Percentiles rank a stretch among this genome's conserved stretches.
Evolutionary conservation across 208 protist species (phyloP).

Genomic region (Leptomonas seymouri): DNA sequence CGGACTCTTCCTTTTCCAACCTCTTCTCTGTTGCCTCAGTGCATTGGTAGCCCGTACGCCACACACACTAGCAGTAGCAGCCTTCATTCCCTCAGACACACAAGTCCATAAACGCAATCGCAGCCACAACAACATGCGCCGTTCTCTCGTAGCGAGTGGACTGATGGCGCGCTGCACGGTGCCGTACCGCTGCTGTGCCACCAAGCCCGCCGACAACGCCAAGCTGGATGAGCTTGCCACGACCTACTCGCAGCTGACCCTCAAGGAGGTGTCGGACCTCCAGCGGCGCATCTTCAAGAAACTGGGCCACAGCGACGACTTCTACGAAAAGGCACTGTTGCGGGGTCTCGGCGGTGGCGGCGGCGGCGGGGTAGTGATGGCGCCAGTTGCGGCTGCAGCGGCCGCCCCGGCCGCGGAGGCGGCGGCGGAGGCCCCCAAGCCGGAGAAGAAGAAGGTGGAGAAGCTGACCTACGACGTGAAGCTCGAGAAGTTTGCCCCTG

Average conservation of each 20-base stretch:
- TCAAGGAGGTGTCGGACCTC: constrained; percentile 86
- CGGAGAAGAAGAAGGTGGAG: constrained; percentile 92
- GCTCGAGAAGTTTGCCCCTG: constrained; percentile 78
- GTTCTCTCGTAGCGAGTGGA: constrained; percentile 31
- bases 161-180: constrained; percentile 20
- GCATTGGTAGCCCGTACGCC: too few relatives aligned
- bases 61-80: background rate
- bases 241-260: constrained; percentile 85
- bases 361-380: constrained; percentile 45
- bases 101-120: background rate
- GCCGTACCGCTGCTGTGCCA: constrained; percentile 35
- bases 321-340: constrained; percentile 91
- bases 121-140: constrained; percentile 35
- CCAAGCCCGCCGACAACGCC: constrained; percentile 34
- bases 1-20: too few relatives aligned
- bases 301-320: constrained; percentile 88
- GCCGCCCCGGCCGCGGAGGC: constrained; percentile 42
- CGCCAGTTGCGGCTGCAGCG: constrained; percentile 21
- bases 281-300: constrained; percentile 92
- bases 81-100: background rate
- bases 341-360: constrained; percentile 82
- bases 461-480: constrained; percentile 91
- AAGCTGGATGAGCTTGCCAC: constrained; percentile 81
- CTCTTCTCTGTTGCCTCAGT: too few relatives aligned
- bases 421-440: constrained; percentile 61